Base-by-base conservation (phyloP, 1,139 yeast species). In the Maudiozyma humilis region DNA sequence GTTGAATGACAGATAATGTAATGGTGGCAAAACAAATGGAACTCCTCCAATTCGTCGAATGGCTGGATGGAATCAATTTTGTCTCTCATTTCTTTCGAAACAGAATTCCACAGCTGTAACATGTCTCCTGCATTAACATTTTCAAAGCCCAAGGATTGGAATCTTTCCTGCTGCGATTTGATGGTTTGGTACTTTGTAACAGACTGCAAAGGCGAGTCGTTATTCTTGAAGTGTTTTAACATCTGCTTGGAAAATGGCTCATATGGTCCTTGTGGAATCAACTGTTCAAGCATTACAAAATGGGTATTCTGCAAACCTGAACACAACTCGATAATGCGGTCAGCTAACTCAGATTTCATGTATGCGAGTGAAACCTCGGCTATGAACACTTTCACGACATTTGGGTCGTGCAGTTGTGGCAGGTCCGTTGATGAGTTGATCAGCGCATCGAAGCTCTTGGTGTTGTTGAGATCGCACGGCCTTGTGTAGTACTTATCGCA, bases 21-120 rank as follows among this genome's bases (percentile, higher is more conserved):
- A 58, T 84, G 93, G 53, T 83, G 93, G 50, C 88, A 79, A 56
- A 83, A 85, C 15, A 82, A 60, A 25, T 80, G 72, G 51, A 84
- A 84, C 60, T 85, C 95, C 61, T 85, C 95, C 78, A 85, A 75
- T 62, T 85, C 95, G 58, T 85, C 95, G 62, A 85, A 85, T 7
- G 75, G 75, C 59, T 85, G 94, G 23, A 81, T 71, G 2, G 59
- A 45, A 13, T 69, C 70, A 15, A 85, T 73, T 41, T 64, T 62
- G 0, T 49, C 36, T 53, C 74, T 77, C n/a, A 67, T 59, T 0
- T 65, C 68, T 2, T 54, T 53, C 7, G 70, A 45, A 67, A 67
- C 37, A 55, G 62, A 27, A 56, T 58, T 85, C 94, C 87, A 64
- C 69, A 78, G 48, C 69, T 74, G 56, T 68, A 53, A 70, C 51